Evolutionary conservation across 2,329 filamentous ascomycete species (phyloP).

Genomic region (Thielaviopsis punctulata): DNA sequence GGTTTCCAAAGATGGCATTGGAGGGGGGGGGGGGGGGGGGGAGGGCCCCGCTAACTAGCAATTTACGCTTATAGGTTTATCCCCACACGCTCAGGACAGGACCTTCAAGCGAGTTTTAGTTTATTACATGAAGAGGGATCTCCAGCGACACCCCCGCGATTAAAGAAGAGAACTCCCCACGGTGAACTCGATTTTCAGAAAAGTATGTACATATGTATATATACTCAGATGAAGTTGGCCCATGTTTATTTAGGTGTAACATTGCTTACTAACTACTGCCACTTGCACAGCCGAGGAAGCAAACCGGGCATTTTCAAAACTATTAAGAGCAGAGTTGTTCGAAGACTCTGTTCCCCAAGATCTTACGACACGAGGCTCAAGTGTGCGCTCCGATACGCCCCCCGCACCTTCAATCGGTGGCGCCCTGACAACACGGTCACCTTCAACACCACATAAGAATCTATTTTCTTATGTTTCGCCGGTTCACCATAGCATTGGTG

Average conservation of each 20-base stretch:
- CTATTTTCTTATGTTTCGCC: conserved; percentile 84
- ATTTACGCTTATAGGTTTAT: conserved; percentile 55
- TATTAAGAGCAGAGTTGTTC: conserved; percentile 83
- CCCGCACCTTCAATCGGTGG: conserved; percentile 45
- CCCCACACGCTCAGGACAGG: conserved; percentile 80
- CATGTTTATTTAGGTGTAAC: background rate
- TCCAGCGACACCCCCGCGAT: conserved; percentile 73
- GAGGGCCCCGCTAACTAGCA: background rate
- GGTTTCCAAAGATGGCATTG: background rate
- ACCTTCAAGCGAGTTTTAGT: conserved; percentile 83
- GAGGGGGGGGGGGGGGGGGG: too few species aligned
- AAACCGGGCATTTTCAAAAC: conserved; percentile 75
- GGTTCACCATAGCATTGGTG: conserved; percentile 50
- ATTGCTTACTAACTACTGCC: background rate
- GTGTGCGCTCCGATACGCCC: conserved; percentile 49
- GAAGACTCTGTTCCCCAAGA: conserved; percentile 72
- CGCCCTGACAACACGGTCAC: conserved; percentile 62
- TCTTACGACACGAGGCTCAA: conserved; percentile 8
- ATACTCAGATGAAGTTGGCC: too few species aligned
- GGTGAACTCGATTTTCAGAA: conserved; percentile 88
- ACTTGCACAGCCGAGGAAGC: conserved; percentile 62
- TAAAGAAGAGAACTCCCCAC: conserved; percentile 70
- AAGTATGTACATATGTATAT: conserved; percentile 36
- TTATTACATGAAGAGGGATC: conserved; percentile 84
- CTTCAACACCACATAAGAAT: conserved; percentile 93